phyloP scores from a whole-genome alignment of 2,329 filamentous ascomycete species.

The Neodidymelliopsis sp. region DNA sequence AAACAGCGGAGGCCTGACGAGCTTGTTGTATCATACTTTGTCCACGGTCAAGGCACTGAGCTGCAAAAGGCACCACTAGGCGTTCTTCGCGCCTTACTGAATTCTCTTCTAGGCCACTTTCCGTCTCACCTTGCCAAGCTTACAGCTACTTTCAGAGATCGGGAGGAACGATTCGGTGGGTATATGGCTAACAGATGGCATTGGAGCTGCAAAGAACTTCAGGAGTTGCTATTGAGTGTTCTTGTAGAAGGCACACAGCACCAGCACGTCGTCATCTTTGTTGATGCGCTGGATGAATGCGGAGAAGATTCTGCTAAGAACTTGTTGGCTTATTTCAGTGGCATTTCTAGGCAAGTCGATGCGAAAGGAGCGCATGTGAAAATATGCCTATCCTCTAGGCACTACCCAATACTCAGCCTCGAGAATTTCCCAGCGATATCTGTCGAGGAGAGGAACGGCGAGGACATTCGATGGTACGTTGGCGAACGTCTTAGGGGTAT shows the following conservation, averaged over 20 bases:
- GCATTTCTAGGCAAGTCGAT: background rate
- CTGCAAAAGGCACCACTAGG: too few species aligned
- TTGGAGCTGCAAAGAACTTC: background rate
- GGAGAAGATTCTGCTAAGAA: background rate
- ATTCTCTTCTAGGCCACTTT: too few species aligned
- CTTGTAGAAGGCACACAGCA: too few species aligned
- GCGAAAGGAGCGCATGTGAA: background rate
- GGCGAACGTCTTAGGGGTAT: background rate
- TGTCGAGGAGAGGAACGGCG: background rate
- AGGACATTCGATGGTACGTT: background rate
- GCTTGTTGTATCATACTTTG: background rate
- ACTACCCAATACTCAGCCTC: background rate
- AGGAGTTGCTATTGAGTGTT: too few species aligned
- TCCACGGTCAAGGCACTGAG: conserved; percentile 1
- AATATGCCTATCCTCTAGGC: background rate
- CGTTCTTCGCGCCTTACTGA: too few species aligned
- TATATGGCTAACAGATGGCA: too few species aligned
- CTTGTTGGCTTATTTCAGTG: background rate
- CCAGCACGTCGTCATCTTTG: background rate
- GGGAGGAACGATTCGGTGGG: too few species aligned
- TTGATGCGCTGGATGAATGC: conserved; percentile 1
- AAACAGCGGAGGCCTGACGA: background rate
- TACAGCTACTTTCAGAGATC: too few species aligned
- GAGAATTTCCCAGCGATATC: background rate
- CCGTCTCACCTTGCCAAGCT: too few species aligned